Base-by-base conservation (phyloP, 257 asterid species). In the Petunia axillaris region DNA sequence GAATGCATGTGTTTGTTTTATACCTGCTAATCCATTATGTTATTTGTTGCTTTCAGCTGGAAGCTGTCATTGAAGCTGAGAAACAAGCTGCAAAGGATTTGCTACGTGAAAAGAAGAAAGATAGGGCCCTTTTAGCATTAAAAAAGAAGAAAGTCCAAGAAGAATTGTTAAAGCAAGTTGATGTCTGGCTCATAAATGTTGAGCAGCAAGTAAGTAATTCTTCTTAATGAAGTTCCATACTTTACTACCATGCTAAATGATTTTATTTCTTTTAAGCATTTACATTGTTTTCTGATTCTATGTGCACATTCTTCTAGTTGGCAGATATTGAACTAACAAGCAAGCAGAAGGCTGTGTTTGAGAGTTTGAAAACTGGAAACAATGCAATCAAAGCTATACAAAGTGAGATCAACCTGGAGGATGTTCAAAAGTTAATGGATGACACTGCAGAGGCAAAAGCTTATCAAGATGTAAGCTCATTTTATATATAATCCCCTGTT, bases 371-470 rank as follows among this genome's bases (percentile, higher is more conserved):
- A 87, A 75, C 94, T 3, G 98, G 99, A 85, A 94, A 88, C 64
- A 93, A 82, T 85, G 98, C 99, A 25, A 96, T 96, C 68, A 89
- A 91, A 89, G 98, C 98, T 67, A 90, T 96, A 76, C 98, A 94
- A 86, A 89, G 93, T 80, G 99, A 96, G 88, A 83, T 96, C 84
- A 94, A 86, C 79, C 84, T 96, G 35, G 98, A 96, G 57, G 99
- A 96, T 82, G 99, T 96, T 84, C 99, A 94, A 89, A 96, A 94
- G 81, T 87, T 96, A 80, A 91, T 94, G 95, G 99, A 96, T 82
- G 99, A 96, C 84, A 85, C 98, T 68, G 98, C 91, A 5, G 99
- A 96, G 86, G 98, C 99, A 1, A 94, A 94, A 89, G 99, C 99
- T 83, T 94, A 94, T 85, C 99, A 94, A 90, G 98, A 96, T 75